Percentiles rank a stretch among this genome's conserved stretches.
Conservation (phyloP, 345 rosid species). For the Kandelia obovata region DNA sequence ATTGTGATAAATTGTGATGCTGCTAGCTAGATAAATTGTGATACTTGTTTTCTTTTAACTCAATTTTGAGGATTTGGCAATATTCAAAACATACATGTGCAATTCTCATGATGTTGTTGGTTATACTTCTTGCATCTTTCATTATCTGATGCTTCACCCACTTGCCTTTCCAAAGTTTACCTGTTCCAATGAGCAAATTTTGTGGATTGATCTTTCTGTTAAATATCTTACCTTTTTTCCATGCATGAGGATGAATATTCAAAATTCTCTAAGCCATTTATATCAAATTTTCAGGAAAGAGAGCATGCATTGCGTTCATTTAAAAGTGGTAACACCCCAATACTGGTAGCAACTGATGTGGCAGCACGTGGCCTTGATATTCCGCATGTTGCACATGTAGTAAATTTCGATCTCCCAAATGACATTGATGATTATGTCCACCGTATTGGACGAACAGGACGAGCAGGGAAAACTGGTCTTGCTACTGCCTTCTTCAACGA, state of each 20-base stretch:
- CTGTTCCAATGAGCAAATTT: no score
- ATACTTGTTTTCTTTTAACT: no score
- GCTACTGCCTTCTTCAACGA: constrained; percentile 98
- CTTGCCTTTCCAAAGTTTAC: no score
- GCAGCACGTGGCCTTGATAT: constrained; percentile 97
- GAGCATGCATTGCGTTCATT: constrained; percentile 81
- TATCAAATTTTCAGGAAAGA: constrained; percentile 68
- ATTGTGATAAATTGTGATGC: no score
- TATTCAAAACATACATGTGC: no score
- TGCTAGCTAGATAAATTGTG: no score
- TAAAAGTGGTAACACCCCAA: constrained; percentile 84
- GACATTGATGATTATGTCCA: constrained; percentile 97
- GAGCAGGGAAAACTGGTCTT: constrained; percentile 88
- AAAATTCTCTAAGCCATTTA: background rate
- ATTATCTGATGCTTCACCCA: no score
- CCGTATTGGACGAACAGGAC: constrained; percentile 96
- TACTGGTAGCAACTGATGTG: constrained; percentile 93
- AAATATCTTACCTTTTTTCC: background rate
- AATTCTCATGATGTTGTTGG: no score
- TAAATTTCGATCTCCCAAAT: constrained; percentile 92
- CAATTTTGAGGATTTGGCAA: no score
- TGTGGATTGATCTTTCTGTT: background rate
- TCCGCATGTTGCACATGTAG: constrained; percentile 91
- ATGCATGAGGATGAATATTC: background rate
- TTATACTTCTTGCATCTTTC: no score